Evolutionary conservation across 345 rosid species (phyloP).

Genomic region (Populus simonii): DNA sequence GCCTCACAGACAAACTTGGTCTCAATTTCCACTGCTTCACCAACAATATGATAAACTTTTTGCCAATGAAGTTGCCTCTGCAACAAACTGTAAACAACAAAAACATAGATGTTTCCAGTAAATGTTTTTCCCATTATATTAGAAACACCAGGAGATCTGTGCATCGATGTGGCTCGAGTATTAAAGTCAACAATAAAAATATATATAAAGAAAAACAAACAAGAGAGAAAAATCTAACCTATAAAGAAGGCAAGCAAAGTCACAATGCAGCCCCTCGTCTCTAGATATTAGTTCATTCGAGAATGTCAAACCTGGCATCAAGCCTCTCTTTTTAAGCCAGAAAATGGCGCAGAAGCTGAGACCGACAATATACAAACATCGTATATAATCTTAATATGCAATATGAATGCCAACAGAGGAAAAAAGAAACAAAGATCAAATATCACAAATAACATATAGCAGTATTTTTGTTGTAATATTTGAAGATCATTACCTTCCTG

Average conservation of each 20-base stretch:
- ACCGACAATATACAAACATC: conserved; percentile 15
- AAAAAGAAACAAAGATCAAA: background rate
- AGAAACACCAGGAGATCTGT: background rate
- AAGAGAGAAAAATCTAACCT: conserved; percentile 36
- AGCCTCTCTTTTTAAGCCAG: conserved; percentile 94
- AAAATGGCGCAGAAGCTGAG: conserved; percentile 91
- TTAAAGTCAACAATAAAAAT: background rate
- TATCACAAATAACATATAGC: conserved; percentile 3
- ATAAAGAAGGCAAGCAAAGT: conserved; percentile 90
- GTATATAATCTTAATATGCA: background rate
- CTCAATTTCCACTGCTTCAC: conserved; percentile 88
- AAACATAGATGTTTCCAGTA: background rate
- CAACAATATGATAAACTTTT: conserved; percentile 61
- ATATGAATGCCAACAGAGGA: background rate
- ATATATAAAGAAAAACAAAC: background rate
- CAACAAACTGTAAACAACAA: conserved; percentile 49
- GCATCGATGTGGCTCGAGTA: background rate
- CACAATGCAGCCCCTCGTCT: conserved; percentile 93
- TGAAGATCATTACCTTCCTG: conserved; percentile 64
- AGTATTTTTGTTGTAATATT: background rate
- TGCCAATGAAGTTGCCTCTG: conserved; percentile 53
- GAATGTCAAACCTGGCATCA: conserved; percentile 94
- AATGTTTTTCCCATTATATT: background rate
- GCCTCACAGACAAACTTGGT: conserved; percentile 84
- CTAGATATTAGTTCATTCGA: conserved; percentile 92